Base-by-base conservation (phyloP, 768 basidiomycete genomes). In the Sistotremastrum niveocremeum region DNA sequence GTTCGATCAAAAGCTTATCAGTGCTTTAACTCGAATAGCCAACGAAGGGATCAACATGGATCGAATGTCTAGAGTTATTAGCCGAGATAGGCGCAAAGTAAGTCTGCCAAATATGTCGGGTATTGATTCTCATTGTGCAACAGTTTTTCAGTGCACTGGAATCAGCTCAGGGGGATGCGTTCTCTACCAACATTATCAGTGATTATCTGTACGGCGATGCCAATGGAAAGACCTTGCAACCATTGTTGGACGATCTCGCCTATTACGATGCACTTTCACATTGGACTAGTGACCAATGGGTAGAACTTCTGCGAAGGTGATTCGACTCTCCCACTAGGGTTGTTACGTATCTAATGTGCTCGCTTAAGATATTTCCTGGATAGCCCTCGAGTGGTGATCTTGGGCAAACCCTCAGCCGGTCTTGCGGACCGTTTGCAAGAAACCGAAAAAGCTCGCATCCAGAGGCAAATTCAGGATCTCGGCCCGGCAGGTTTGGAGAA, bases 51-150 rank as follows among this genome's bases (percentile, higher is more conserved):
- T 98, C 42, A 88, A 98, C 61, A 90, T 97, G 83, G 70, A 79
- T 32, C 70, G 94, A 7, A 95, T 99, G 82, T 61, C 64, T 10
- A 81, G 86, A 76, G 70, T 95, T 11, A 77, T 99, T 40, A 76
- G 80, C 52, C 70, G 90, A 43, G 89, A 95, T 54, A 84, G 88
- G 63, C 79, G 91, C 46, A 89, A 91, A 70, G 81, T 84, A 50
- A 44, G 61, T 53, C 3, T n/a, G 43, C 10, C 36, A 35, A 34
- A 42, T 11, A 5, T 34, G 32, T 31, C 33, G 44, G 34, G 10
- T 41, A 34, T n/a, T 28, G 35, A 34, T 54, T 46, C 49, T 48
- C 7, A 36, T n/a, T 30, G 6, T n/a, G 47, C 34, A 37, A 11
- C 50, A 90, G 85, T 66, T 93, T 28, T 82, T 83, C 48, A 88